Percentiles rank a stretch among this genome's conserved stretches.
Conservation (phyloP, 305 asterid genomes). For the Fraxinus latifolia region DNA sequence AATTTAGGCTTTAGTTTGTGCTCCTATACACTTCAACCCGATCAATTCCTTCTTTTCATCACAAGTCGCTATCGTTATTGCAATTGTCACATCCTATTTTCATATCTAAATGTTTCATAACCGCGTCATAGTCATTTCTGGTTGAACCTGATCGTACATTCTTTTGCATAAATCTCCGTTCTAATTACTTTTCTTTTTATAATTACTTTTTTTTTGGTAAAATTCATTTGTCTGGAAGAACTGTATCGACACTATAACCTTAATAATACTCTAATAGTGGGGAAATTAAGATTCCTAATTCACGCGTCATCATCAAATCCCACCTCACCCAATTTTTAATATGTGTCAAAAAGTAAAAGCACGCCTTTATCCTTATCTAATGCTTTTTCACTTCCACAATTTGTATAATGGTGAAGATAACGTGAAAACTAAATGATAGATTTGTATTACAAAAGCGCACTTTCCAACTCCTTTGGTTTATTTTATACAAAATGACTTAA, state of each 20-base stretch:
- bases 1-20: constrained; percentile 13
- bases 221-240: neutral
- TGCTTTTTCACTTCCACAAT: constrained; percentile 4
- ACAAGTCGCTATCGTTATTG: constrained; percentile 2
- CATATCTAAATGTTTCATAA: neutral
- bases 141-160: constrained; percentile 12
- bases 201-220: too few species aligned
- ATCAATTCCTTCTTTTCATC: neutral
- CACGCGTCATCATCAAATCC: constrained; percentile 28
- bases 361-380: constrained; percentile 20
- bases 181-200: too few species aligned
- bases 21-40: constrained; percentile 27
- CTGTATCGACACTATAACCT: neutral
- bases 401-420: neutral
- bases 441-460: constrained; percentile 29
- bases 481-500: constrained; percentile 28
- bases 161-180: neutral
- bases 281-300: neutral
- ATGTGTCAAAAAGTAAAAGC: neutral
- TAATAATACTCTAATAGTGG: neutral
- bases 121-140: constrained; percentile 16
- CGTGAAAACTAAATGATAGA: constrained; percentile 11
- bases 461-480: constrained; percentile 28
- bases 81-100: constrained; percentile 9
- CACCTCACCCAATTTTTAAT: constrained; percentile 14